phyloP scores from a whole-genome alignment of 1,284 basidiomycete genomes.

The Trichosporon sp. region DNA sequence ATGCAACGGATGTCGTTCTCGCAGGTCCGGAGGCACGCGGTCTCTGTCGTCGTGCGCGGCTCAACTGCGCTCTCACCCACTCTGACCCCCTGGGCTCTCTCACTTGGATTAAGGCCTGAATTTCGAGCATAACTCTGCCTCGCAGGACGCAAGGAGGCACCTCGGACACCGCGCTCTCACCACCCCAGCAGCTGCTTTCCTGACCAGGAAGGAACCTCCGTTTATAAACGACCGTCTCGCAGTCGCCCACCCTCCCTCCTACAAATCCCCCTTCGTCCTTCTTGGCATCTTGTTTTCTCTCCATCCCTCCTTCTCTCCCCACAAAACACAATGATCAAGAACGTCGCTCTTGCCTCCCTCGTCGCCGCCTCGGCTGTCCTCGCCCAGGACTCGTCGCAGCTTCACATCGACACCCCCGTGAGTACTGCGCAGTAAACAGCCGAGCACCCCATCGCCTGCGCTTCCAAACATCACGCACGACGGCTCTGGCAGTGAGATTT shows the following conservation, averaged over 20 bases:
- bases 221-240: constrained; percentile 17
- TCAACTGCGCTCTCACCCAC: background rate
- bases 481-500: background rate
- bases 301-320: constrained; percentile 14
- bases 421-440: constrained; percentile 31
- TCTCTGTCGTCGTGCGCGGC: background rate
- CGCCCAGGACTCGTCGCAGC: constrained; percentile 26
- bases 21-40: background rate
- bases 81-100: background rate
- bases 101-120: constrained; percentile 8
- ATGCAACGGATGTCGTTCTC: background rate
- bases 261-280: background rate
- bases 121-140: constrained; percentile 3
- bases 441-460: background rate
- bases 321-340: constrained; percentile 22
- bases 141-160: background rate
- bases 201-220: constrained; percentile 1
- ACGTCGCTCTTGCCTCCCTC: constrained; percentile 18
- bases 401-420: constrained; percentile 28
- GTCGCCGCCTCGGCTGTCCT: constrained; percentile 31
- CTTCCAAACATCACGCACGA: background rate
- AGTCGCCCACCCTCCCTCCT: constrained; percentile 18
- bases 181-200: background rate
- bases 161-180: background rate
- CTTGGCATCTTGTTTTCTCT: constrained; percentile 18